phyloP scores from a whole-genome alignment of 148 eudicot genomes.

The Dysphania ambrosioides region DNA sequence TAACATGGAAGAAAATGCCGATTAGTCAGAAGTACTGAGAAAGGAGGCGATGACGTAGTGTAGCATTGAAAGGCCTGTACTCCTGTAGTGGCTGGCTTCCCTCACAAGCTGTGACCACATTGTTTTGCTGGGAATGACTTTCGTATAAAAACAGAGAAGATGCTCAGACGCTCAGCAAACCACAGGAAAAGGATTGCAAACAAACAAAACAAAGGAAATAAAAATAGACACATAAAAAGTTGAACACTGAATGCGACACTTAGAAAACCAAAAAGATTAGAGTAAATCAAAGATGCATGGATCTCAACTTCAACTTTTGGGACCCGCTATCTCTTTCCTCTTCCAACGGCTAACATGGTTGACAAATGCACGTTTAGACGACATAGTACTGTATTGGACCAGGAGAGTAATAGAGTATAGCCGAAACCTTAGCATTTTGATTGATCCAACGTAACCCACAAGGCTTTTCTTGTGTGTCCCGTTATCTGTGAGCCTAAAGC shows the following conservation, averaged over 20 bases:
- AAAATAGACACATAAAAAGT: neutral
- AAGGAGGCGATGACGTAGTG: neutral
- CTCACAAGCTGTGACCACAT: neutral
- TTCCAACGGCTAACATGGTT: conserved; percentile 18
- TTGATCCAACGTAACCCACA: too few relatives aligned
- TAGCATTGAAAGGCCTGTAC: neutral
- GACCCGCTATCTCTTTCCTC: conserved; percentile 13
- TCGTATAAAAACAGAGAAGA: neutral
- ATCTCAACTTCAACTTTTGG: neutral
- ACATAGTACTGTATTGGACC: too few relatives aligned
- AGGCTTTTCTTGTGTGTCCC: too few relatives aligned
- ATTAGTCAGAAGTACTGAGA: neutral
- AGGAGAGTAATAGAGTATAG: too few relatives aligned
- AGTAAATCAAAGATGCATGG: neutral
- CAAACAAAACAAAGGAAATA: neutral
- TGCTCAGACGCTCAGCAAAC: neutral
- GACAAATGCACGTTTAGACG: too few relatives aligned
- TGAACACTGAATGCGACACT: neutral
- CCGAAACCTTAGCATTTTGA: too few relatives aligned
- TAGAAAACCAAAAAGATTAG: neutral
- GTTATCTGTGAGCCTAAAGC: too few relatives aligned
- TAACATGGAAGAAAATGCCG: neutral
- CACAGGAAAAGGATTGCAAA: neutral
- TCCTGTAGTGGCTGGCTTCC: neutral
- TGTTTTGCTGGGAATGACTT: neutral